Evolutionary conservation across 2,329 filamentous ascomycete species (phyloP).

Genomic region (Mycocentrospora acerina): DNA sequence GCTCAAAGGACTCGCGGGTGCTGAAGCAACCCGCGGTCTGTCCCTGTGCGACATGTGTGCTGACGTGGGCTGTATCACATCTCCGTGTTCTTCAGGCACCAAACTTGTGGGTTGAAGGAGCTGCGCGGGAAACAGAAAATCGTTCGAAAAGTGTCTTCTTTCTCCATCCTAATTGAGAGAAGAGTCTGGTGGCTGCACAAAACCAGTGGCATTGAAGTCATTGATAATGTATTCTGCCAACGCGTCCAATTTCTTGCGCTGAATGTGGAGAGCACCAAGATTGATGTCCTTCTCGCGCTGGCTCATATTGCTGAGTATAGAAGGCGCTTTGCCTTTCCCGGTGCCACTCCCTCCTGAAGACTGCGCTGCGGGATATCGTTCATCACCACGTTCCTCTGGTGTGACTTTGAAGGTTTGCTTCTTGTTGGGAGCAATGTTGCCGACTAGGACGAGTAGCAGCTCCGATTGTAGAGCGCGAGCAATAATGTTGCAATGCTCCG

Average conservation of each 20-base stretch:
- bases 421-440: conserved; percentile 47
- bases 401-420: conserved; percentile 46
- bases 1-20: too few relatives aligned
- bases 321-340: conserved; percentile 26
- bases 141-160: neutral
- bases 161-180: conserved; percentile 30
- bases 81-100: too few relatives aligned
- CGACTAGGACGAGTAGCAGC: conserved; percentile 51
- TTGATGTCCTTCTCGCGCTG: conserved; percentile 40
- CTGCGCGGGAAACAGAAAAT: neutral
- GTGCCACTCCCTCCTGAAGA: conserved; percentile 1
- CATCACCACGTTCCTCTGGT: conserved; percentile 44
- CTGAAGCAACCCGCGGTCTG: too few relatives aligned
- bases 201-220: conserved; percentile 49
- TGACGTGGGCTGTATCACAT: too few relatives aligned
- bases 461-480: conserved; percentile 49
- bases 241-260: conserved; percentile 51
- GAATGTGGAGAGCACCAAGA: conserved; percentile 48
- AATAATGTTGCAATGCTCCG: conserved; percentile 49
- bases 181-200: conserved; percentile 50
- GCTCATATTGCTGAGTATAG: conserved; percentile 41
- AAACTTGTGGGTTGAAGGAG: too few relatives aligned
- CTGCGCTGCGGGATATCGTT: conserved; percentile 38
- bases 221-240: conserved; percentile 46
- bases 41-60: too few relatives aligned